Base-by-base conservation (phyloP, 805 yeast species). In the Saturnispora saitoi region DNA sequence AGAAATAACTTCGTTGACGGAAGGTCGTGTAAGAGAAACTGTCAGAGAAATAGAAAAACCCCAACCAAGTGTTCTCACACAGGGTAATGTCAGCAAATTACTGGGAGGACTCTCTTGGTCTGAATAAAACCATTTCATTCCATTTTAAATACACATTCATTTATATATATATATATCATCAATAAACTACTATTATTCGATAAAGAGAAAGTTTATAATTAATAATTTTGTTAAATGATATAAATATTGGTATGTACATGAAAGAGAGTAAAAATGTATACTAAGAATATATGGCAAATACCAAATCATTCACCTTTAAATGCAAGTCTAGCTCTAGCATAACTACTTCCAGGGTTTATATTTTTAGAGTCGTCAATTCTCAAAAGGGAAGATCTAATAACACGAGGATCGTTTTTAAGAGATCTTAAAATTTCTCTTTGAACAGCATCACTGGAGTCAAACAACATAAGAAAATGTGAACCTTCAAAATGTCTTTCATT, bases 401-500 rank as follows among this genome's bases (percentile, higher is more conserved):
- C 83, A 69, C 98, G 83, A 28, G 98, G 97, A 65, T 91, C 99
- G 51, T 80, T 77, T 59, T 83, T 80, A 54, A 91, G 68, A 4
- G 93, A 80, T 68, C 95, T 77, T 54, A 81, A 68, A 50, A 93
- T 78, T 68, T 89, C 95, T 44, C 82, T 77, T 65, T 91, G 97
- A 8, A 87, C 97, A 32, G 83, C 80, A 14, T 91, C 76, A 41
- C 93, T 83, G 1, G 89, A 76, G 63, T 93, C 98, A 63, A 91
- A 93, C 19, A 86, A 72, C 81, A 91, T 79, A 50, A 85, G 66
- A 59, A 93, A 91, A 58, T 87, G 90, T 50, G 84, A 82, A 2
- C 97, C 98, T 63, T 87, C 90, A 62, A 87, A 87, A 66, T 90
- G 95, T 52, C 80, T 76, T 62, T 90, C 95, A 60, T 89, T 95